Evolutionary conservation across 2,329 filamentous ascomycete species (phyloP), one percentile per base, ranked within the genome.

Genomic region (Epichloe brachyelytri): DNA sequence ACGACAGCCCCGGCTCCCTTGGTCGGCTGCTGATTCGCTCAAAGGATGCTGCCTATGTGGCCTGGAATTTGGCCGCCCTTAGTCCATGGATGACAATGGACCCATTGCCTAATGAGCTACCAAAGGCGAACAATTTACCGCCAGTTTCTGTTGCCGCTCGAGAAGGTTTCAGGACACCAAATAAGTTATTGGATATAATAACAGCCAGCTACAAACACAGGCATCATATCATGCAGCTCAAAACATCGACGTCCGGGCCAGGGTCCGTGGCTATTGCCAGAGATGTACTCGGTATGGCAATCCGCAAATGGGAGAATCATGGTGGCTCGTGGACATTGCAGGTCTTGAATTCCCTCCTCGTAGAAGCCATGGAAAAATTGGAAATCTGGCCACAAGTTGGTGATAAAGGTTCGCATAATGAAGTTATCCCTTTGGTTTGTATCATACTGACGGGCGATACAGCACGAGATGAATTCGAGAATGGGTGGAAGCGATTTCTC

Each of bases 111-210:
- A 68, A 65, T 8, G 62, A 64, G 12, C 71, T 71, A 39, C 68
- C 69, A 45, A 85, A 79, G 60, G 63, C 68, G 46, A 65, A 65
- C 19, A 70, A 76, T 3, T 74, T 76, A 19, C 79, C 83, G 0
- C 73, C 61, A 2, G 59, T 65, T 22, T 60, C 65, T 7, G 53
- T 81, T 17, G 76, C 82, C 3, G 83, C 80, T 5, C 76, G 84
- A 34, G 87, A 94, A 63, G 88, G 88, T 5, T 80, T 95, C 63
- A 88, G 85, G 60, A 78, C 83, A 1, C 80, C 86, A 2, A 95
- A 89, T 63, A 93, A 85, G 63, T 70, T 88, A 5, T 79, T 77
- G 43, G 81, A 82, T 56, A 68, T 91, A 4, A 71, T 93, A 50
- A 76, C 77, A 14, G 78, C 80, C 20, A 78, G 85, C 8, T 73